Percentiles rank a stretch among this genome's conserved stretches.
These are phyloP conservation scores for Tylopilus subfusipes DNA, from an alignment of 768 basidiomycete species.

Conservation along the genomic window DNA sequence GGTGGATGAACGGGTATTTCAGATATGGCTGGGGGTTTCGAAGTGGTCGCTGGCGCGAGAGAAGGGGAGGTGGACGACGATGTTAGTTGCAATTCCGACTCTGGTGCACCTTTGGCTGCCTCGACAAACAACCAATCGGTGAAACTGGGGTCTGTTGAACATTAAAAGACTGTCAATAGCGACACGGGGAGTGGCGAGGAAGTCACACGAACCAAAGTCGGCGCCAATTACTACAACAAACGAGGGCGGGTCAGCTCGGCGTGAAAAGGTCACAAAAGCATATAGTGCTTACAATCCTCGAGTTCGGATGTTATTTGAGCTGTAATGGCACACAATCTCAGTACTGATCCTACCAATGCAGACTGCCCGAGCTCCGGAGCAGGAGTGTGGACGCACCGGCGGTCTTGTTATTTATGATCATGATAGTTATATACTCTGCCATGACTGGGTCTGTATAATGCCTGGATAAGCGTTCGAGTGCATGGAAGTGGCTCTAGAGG, in stretches of 20 bases:
- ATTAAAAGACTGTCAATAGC: conserved; percentile 4
- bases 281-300: conserved; percentile 59
- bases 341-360: neutral
- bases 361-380: neutral
- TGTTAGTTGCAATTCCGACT: conserved; percentile 42
- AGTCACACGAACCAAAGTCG: conserved; percentile 60
- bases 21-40: conserved; percentile 29
- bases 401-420: conserved; percentile 92
- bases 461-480: conserved; percentile 9
- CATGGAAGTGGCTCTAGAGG: conserved; percentile 5
- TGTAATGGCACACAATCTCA: conserved; percentile 26
- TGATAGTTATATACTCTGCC: conserved; percentile 93
- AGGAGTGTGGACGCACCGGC: conserved; percentile 45
- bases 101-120: conserved; percentile 66
- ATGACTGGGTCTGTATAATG: conserved; percentile 68
- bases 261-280: neutral
- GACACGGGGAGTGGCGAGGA: neutral
- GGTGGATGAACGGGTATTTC: conserved; percentile 26
- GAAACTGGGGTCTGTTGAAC: conserved; percentile 66
- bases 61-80: conserved; percentile 26
- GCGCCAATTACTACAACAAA: conserved; percentile 60
- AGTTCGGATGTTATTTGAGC: conserved; percentile 88
- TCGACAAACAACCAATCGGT: conserved; percentile 87
- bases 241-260: conserved; percentile 10
- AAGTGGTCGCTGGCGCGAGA: conserved; percentile 19